Percentiles rank a stretch among this genome's conserved stretches.
phyloP scores from a whole-genome alignment of 1,284 basidiomycete species.

The Marasmius tenuissimus region DNA sequence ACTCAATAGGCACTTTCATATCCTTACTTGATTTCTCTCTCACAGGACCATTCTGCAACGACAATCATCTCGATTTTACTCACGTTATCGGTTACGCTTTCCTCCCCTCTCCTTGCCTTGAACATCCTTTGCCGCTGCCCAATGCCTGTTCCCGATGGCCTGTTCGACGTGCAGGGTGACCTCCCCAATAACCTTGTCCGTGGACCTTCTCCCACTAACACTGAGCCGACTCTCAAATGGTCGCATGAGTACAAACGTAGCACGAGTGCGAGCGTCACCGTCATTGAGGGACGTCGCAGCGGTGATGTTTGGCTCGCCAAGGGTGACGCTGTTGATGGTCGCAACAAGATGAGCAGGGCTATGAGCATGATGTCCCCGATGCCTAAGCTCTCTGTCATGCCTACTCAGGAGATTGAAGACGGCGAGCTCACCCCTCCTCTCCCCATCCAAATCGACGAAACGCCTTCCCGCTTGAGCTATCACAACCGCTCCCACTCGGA shows the following conservation, averaged over 20 bases:
- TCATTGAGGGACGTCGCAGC: constrained; percentile 66
- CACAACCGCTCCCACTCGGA: constrained; percentile 53
- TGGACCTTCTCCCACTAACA: constrained; percentile 38
- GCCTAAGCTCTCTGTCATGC: constrained; percentile 67
- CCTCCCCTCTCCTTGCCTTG: constrained; percentile 62
- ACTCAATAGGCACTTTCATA: constrained; percentile 47
- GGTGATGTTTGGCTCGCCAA: constrained; percentile 70
- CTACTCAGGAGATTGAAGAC: constrained; percentile 42
- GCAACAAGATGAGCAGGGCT: constrained; percentile 56
- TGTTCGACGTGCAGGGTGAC: constrained; percentile 54
- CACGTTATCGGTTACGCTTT: constrained; percentile 60
- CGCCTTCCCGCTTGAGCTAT: constrained; percentile 35
- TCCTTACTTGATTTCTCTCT: constrained; percentile 56
- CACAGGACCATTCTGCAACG: constrained; percentile 37
- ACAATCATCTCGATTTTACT: constrained; percentile 46
- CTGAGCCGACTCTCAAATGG: constrained; percentile 39
- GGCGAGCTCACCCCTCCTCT: constrained; percentile 42
- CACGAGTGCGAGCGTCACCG: constrained; percentile 58
- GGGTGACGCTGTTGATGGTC: constrained; percentile 65
- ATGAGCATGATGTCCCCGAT: constrained; percentile 56
- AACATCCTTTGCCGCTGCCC: constrained; percentile 59
- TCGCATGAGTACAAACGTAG: constrained; percentile 63
- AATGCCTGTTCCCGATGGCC: constrained; percentile 60
- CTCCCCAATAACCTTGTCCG: constrained; percentile 42
- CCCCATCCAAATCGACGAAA: constrained; percentile 46